Percentiles rank a stretch among this genome's conserved stretches.
phyloP scores from a whole-genome alignment of 2,329 filamentous ascomycete species.

The Massarina eburnea region DNA sequence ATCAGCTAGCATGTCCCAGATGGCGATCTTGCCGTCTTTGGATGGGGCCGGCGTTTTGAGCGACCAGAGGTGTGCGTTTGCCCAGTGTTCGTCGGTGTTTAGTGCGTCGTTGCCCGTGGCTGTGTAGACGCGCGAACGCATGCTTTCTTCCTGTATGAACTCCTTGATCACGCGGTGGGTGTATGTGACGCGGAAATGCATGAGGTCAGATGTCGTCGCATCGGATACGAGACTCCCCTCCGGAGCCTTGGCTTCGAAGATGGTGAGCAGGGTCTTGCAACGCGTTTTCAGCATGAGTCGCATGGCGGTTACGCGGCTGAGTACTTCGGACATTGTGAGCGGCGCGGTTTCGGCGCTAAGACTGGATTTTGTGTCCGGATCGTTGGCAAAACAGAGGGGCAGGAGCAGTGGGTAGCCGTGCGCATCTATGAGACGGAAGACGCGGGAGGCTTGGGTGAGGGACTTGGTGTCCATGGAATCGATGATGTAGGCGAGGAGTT shows the following conservation, averaged over 20 bases:
- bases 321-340: constrained; percentile 18
- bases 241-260: constrained; percentile 21
- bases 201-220: constrained; percentile 6
- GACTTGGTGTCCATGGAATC: constrained; percentile 20
- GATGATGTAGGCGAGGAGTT: constrained; percentile 27
- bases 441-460: constrained; percentile 20
- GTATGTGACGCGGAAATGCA: constrained; percentile 25
- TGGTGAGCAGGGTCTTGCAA: constrained; percentile 23
- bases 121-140: constrained; percentile 9
- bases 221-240: constrained; percentile 6
- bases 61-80: constrained; percentile 22
- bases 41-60: constrained; percentile 23
- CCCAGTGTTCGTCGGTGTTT: constrained; percentile 23
- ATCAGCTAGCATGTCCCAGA: constrained; percentile 23
- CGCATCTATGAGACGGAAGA: constrained; percentile 26
- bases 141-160: constrained; percentile 19
- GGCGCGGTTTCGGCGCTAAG: constrained; percentile 22
- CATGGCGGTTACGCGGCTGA: constrained; percentile 20
- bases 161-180: constrained; percentile 26
- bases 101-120: constrained; percentile 13
- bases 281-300: constrained; percentile 16
- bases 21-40: constrained; percentile 5
- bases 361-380: constrained; percentile 19
- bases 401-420: constrained; percentile 26
- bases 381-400: constrained; percentile 25